Percentiles rank a stretch among this genome's conserved stretches.
These are phyloP conservation scores for Pilaira anomala DNA, from an alignment of 192 early-diverging fungal species.

Conservation along the genomic window DNA sequence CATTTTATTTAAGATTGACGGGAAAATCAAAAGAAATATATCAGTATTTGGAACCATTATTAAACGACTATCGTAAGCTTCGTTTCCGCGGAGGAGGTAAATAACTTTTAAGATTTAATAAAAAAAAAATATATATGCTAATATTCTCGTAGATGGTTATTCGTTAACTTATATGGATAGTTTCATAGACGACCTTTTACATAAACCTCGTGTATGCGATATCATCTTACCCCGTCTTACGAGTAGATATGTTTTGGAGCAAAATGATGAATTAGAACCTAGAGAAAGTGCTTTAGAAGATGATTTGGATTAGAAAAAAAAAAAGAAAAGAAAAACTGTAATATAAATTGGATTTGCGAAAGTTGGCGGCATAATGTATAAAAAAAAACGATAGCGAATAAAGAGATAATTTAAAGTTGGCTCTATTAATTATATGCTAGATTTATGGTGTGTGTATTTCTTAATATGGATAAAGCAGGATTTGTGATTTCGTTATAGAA, in stretches of 20 bases:
- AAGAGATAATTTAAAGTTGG: too few species aligned
- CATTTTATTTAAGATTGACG: conserved; percentile 87
- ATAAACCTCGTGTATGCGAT: conserved; percentile 79
- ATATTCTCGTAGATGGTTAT: conserved; percentile 27
- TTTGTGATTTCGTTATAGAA: too few species aligned
- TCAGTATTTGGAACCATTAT: conserved; percentile 77
- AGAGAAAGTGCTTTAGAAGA: conserved; percentile 75
- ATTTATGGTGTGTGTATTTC: too few species aligned
- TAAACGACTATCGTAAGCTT: conserved; percentile 86
- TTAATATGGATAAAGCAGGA: too few species aligned
- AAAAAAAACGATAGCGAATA: too few species aligned
- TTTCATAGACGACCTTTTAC: conserved; percentile 84
- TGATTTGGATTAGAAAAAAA: conserved; percentile 35
- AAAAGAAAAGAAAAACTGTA: background rate
- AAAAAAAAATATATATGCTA: background rate
- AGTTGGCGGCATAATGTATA: too few species aligned
- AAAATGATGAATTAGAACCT: conserved; percentile 78
- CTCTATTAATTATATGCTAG: too few species aligned
- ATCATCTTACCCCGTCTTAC: conserved; percentile 84
- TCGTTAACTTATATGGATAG: conserved; percentile 77
- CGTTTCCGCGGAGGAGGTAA: conserved; percentile 52
- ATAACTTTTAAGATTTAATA: background rate
- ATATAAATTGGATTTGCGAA: too few species aligned
- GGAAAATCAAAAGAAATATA: conserved; percentile 78
- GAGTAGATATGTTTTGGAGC: conserved; percentile 79